Percentiles rank a stretch among this genome's conserved stretches.
phyloP scores from a whole-genome alignment of 345 rosid species.

The Eucalyptus tenuipes region DNA sequence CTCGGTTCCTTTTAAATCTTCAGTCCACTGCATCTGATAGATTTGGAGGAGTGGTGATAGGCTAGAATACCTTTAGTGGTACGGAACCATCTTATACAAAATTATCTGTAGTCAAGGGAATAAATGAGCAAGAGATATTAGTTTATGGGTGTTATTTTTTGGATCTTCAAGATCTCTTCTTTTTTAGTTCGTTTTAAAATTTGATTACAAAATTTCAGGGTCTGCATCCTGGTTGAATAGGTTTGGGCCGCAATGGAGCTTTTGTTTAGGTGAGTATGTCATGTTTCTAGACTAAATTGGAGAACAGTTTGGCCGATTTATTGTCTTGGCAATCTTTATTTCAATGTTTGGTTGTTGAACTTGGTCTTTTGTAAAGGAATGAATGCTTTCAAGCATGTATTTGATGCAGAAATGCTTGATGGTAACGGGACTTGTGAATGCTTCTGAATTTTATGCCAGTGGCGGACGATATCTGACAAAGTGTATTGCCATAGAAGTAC shows the following conservation, averaged over 20 bases:
- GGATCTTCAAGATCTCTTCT: not conserved
- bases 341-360: not conserved
- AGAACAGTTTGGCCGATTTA: not conserved
- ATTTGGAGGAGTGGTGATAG: not conserved
- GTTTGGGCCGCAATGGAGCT: conserved; percentile 16
- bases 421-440: not conserved
- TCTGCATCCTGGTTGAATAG: conserved; percentile 21
- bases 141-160: not conserved
- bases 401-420: not conserved
- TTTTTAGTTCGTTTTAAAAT: conserved; percentile 10
- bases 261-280: conserved; percentile 17
- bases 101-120: not conserved
- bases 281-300: not conserved
- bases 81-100: not conserved
- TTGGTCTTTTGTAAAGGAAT: not conserved
- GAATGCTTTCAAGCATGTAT: not conserved
- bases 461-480: not conserved
- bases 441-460: not conserved
- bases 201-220: conserved; percentile 39
- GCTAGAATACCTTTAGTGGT: not conserved
- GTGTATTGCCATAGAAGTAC: not conserved
- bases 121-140: not conserved
- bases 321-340: not conserved
- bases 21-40: not conserved
- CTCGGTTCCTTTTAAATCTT: not conserved